phyloP scores from a whole-genome alignment of 73 alveolate genomes.

The Symbiodinium natans region DNA sequence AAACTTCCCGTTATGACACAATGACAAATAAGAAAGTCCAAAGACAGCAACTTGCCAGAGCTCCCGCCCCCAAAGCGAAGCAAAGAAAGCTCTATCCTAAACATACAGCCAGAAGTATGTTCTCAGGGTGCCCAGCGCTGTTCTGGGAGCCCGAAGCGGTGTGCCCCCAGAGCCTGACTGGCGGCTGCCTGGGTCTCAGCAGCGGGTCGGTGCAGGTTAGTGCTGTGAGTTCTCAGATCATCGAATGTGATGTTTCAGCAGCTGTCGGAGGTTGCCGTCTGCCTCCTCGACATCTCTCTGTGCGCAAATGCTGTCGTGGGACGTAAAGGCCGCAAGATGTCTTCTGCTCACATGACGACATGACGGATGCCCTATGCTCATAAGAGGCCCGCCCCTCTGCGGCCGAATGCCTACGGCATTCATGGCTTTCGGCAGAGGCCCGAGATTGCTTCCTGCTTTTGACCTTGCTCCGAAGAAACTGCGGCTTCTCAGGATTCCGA shows the following conservation, averaged over 20 bases:
- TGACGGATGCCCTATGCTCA: too few species aligned
- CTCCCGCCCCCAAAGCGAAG: too few species aligned
- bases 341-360: neutral
- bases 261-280: slow-evolving; percentile 19
- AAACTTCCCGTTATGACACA: too few species aligned
- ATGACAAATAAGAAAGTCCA: too few species aligned
- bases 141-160: neutral
- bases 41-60: too few species aligned
- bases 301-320: slow-evolving; percentile 87
- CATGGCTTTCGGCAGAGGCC: slow-evolving; percentile 70
- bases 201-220: too few species aligned
- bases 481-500: slow-evolving; percentile 17
- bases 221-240: neutral
- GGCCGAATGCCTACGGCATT: slow-evolving; percentile 54
- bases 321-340: neutral
- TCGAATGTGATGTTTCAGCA: neutral
- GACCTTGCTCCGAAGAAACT: too few species aligned
- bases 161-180: slow-evolving; percentile 47
- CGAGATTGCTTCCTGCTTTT: too few species aligned
- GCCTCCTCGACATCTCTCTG: slow-evolving; percentile 74
- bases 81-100: too few species aligned
- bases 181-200: slow-evolving; percentile 20
- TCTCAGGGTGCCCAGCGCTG: neutral
- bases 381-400: slow-evolving; percentile 70
- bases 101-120: neutral